Base-by-base conservation (phyloP, 2,329 filamentous ascomycete species). In the Amphichorda felina region DNA sequence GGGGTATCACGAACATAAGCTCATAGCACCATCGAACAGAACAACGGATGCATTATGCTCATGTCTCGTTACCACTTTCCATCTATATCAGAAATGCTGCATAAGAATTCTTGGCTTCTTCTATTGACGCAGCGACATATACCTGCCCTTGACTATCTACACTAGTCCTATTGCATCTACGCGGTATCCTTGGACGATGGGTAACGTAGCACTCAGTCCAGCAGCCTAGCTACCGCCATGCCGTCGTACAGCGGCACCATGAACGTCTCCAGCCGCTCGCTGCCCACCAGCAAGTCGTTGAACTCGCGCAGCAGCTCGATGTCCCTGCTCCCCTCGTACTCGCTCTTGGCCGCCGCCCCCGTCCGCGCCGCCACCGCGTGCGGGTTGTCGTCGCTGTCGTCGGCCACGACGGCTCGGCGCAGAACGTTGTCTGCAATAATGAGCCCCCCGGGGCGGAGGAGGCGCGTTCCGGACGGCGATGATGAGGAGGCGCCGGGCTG, bases 391-490 rank as follows among this genome's bases (percentile, higher is more conserved):
- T 51, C 44, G 39, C 51, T 53, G 17, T 56, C 54, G 35, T 60
- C 57, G 4, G 63, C 68, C 4, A 73, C 63, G 10, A 69, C 51
- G 6, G 61, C 69, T 6, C 55, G 51, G 3, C 63, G 63, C 18
- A 75, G 56, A 29, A 68, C 59, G 38, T 75, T 75, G 47, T 75
- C 71, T 1, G 65, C 68, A 11, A 73, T 52, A 40, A 75, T 65
- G 38, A 73, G 51, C 0, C 66, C 69, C 7, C 63, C 66, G 8
- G 57, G 48, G 1, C 62, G 57, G 27, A 75, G 56, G 18, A 75
- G 56, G 6, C 66, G 59, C 11, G 41, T 45, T 3, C 46, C 14
- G 5, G 43, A 41, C n/a, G n/a, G n/a, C n/a, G n/a, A n/a, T n/a
- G n/a, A n/a, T n/a, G n/a, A n/a, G 9, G 30, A 19, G 4, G 27